phyloP scores from a whole-genome alignment of 2,329 filamentous ascomycete species.

The Aspergillus neotritici region DNA sequence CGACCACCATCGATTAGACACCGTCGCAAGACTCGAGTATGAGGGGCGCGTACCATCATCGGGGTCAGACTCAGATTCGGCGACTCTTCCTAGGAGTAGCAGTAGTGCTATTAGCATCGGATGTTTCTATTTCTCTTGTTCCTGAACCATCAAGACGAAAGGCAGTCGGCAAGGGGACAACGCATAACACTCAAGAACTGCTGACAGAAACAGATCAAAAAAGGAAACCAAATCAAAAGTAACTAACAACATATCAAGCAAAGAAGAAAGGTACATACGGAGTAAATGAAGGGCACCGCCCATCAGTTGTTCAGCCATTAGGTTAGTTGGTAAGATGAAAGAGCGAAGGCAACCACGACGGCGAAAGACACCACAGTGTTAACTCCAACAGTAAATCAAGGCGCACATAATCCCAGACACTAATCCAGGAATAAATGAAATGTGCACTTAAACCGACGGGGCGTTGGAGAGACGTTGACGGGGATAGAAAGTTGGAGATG shows the following conservation, averaged over 20 bases:
- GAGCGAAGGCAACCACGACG: constrained; percentile 19
- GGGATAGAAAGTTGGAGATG: background rate
- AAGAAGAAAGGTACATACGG: constrained; percentile 24
- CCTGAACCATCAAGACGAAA: too few species aligned
- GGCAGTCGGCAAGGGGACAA: too few species aligned
- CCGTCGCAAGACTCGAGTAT: constrained; percentile 4
- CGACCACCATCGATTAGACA: constrained; percentile 17
- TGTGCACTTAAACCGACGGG: background rate
- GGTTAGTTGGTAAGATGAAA: constrained; percentile 7
- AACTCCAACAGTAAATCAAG: constrained; percentile 28
- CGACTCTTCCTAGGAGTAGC: constrained; percentile 27
- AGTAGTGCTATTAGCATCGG: background rate
- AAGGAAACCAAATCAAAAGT: too few species aligned
- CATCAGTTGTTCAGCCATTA: constrained; percentile 34
- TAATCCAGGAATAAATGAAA: constrained; percentile 5
- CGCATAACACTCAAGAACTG: too few species aligned
- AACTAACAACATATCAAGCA: background rate
- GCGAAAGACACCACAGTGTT: constrained; percentile 25
- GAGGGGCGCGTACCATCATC: constrained; percentile 32
- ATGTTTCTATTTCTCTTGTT: too few species aligned
- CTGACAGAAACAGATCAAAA: too few species aligned
- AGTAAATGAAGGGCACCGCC: constrained; percentile 32
- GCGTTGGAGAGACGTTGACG: background rate
- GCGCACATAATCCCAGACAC: constrained; percentile 34
- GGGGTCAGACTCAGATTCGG: constrained; percentile 33